Base-by-base conservation (phyloP, 2,329 filamentous ascomycete species). In the Penicillium sp. region DNA sequence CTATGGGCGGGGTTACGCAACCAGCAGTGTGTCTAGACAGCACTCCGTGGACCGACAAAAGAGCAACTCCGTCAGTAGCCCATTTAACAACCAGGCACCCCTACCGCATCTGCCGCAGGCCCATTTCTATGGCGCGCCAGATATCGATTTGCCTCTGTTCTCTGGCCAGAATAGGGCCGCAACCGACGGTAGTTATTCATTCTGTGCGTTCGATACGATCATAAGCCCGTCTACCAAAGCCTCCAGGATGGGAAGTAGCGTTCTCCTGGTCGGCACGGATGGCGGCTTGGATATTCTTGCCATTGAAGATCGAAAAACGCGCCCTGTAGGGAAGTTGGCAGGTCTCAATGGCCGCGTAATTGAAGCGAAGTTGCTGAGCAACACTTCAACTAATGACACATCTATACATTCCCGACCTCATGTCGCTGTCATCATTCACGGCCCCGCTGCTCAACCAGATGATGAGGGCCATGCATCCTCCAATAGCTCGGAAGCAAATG, bases 291-390 rank as follows among this genome's bases (percentile, higher is more conserved):
- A 91, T 55, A 78, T 95, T 15, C 84, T 87, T 57, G 76, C 81
- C 19, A 77, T 94, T 28, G 81, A 82, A 38, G 87, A 84, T 61
- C 82, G 83, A 53, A 85, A 84, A 43, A 68, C 88, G 47, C 84
- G 88, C 48, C 76, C 80, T 21, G 71, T 88, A 28, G 83, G 83
- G 19, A 81, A 81, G 49, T 71, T 96, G 41, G 84, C 85, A 61
- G 87, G 87, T 4, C 74, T 96, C 26, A 81, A 83, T 59, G 91
- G 91, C 35, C 83, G 83, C 21, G 87, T 96, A 1, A 75, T 88
- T 55, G 79, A 85, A 56, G 90, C 90, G 48, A 95, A 91, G 68
- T 81, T 96, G 83, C 87, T 1, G 88, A 84, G 78, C 79, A 75
- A 17, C 69, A n/a, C n/a, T n/a, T n/a, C 77, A 24, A 67, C 72